phyloP scores from a whole-genome alignment of 805 yeast genomes.

The Ogataea trehaloabstinens region DNA sequence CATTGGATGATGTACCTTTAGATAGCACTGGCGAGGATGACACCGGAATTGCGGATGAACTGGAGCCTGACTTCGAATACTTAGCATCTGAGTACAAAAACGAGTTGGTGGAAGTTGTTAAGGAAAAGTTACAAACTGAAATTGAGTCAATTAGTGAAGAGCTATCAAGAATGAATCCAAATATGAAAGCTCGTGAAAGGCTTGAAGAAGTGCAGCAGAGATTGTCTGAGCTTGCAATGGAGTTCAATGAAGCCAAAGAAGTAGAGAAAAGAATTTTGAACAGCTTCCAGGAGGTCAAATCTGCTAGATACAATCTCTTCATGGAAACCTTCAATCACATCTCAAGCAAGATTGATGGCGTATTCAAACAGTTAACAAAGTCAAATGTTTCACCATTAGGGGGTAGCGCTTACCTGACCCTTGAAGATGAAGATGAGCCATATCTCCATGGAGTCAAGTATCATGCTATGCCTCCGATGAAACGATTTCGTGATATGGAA shows the following conservation, averaged over 20 bases:
- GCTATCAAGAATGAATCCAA: conserved; percentile 64
- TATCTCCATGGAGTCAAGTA: conserved; percentile 79
- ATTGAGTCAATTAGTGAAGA: conserved; percentile 36
- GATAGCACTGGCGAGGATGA: conserved; percentile 44
- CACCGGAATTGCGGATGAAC: conserved; percentile 33
- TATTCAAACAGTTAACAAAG: conserved; percentile 84
- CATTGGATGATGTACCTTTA: conserved; percentile 59
- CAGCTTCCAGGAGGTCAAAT: conserved; percentile 58
- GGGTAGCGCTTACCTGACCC: conserved; percentile 86
- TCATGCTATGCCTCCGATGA: conserved; percentile 96
- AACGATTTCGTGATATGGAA: conserved; percentile 89
- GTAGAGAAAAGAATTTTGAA: conserved; percentile 53
- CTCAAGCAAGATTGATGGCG: conserved; percentile 64
- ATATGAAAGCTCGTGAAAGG: conserved; percentile 75
- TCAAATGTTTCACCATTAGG: conserved; percentile 72
- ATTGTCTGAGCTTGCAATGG: conserved; percentile 59
- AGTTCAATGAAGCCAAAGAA: conserved; percentile 59
- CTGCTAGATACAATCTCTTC: conserved; percentile 59
- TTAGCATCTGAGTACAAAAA: conserved; percentile 45
- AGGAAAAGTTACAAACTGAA: conserved; percentile 28
- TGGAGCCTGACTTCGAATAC: conserved; percentile 54
- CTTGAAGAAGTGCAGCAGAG: conserved; percentile 64
- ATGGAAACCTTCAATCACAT: conserved; percentile 76
- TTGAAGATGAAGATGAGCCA: conserved; percentile 90
- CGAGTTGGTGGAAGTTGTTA: conserved; percentile 21